These are phyloP conservation scores for Tricholoma sp. DNA, from an alignment of 768 basidiomycete species.

Conservation along the genomic window DNA sequence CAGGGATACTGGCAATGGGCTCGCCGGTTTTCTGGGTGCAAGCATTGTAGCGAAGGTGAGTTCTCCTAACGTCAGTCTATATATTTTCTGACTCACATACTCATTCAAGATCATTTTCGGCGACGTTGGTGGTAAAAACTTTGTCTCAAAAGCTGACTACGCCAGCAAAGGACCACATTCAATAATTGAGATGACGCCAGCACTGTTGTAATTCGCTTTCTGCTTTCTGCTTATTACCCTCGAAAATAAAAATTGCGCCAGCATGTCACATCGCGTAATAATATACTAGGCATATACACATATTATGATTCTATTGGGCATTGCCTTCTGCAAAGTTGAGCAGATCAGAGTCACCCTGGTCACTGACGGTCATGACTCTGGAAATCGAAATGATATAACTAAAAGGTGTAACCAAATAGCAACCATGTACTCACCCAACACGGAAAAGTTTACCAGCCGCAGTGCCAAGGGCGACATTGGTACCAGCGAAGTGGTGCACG, in stretches of 20 bases:
- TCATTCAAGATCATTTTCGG: slow-evolving; percentile 63
- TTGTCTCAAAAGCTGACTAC: slow-evolving; percentile 79
- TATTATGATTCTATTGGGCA: slow-evolving; percentile 28
- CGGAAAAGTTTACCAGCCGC: slow-evolving; percentile 99
- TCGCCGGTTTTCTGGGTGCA: slow-evolving; percentile 76
- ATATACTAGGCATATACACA: not conserved
- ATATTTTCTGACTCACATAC: slow-evolving; percentile 2
- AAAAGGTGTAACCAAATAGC: slow-evolving; percentile 7
- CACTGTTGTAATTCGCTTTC: slow-evolving; percentile 45
- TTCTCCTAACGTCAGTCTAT: not conserved
- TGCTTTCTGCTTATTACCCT: not conserved
- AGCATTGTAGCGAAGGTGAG: slow-evolving; percentile 83
- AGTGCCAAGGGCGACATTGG: slow-evolving; percentile 97
- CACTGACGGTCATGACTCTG: slow-evolving; percentile 95
- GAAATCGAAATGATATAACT: slow-evolving; percentile 9
- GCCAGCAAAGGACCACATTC: slow-evolving; percentile 65
- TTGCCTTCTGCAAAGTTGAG: slow-evolving; percentile 79
- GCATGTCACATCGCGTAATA: slow-evolving; percentile 2
- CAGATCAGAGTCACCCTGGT: slow-evolving; percentile 96
- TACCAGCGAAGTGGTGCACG: slow-evolving; percentile 96
- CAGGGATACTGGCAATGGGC: slow-evolving; percentile 76
- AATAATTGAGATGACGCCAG: slow-evolving; percentile 74
- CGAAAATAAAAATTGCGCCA: not conserved
- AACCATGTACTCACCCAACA: slow-evolving; percentile 60
- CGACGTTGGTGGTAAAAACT: slow-evolving; percentile 61